Conservation (phyloP, 2,329 filamentous ascomycete genomes). For the Trematosphaeria pertusa region DNA sequence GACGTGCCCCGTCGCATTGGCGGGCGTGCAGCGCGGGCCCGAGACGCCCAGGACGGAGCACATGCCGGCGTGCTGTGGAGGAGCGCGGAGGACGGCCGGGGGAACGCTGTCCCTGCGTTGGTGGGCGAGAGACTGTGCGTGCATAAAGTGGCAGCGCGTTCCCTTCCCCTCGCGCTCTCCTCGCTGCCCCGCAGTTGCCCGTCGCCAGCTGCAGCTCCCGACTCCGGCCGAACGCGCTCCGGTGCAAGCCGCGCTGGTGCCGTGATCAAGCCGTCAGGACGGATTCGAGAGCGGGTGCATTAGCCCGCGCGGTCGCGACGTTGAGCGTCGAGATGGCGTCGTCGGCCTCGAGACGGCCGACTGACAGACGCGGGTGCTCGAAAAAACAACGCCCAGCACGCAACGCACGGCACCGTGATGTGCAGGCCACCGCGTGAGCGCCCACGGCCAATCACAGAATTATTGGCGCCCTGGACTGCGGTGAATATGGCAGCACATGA, state of each 20-base stretch:
- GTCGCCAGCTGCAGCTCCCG: too few relatives aligned
- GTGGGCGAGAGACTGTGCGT: neutral
- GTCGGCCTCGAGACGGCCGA: slow-evolving; percentile 2
- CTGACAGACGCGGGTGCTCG: slow-evolving; percentile 7
- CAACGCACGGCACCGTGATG: slow-evolving; percentile 16
- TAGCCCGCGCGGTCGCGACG: neutral
- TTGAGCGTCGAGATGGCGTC: neutral
- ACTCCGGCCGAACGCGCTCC: too few relatives aligned
- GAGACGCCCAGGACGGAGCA: too few relatives aligned
- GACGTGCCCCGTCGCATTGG: too few relatives aligned
- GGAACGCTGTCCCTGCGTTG: neutral
- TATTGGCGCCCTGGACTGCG: slow-evolving; percentile 6
- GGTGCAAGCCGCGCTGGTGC: too few relatives aligned
- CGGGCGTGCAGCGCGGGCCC: too few relatives aligned
- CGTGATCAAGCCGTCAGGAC: slow-evolving; percentile 7
- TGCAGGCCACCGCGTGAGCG: slow-evolving; percentile 8
- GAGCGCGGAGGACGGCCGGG: too few relatives aligned
- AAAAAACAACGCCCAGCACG: slow-evolving; percentile 10
- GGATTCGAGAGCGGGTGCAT: slow-evolving; percentile 1
- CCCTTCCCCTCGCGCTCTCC: neutral
- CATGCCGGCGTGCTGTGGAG: too few relatives aligned
- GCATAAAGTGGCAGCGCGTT: neutral
- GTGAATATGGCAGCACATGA: slow-evolving; percentile 28
- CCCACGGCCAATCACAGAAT: slow-evolving; percentile 14
- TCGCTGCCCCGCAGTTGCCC: neutral